Conservation (phyloP, 202 grass and related monocot genomes). For the Cymbopogon flexuosus region DNA sequence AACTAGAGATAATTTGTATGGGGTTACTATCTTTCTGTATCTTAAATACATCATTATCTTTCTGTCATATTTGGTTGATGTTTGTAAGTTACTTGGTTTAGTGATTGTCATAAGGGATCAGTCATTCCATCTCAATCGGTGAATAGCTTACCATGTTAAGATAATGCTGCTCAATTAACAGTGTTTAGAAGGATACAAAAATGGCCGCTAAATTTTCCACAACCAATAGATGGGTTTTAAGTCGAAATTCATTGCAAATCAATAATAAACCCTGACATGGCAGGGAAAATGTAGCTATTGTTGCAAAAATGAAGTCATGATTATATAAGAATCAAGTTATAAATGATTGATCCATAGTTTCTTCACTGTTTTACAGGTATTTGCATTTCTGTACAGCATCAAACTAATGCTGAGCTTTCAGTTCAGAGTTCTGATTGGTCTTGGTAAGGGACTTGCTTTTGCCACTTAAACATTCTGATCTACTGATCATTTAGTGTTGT, state of each 20-base stretch:
- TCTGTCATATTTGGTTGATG: not conserved
- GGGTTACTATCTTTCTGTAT: constrained; percentile 8
- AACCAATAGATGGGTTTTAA: not conserved
- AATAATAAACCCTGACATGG: not conserved
- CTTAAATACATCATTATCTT: not conserved
- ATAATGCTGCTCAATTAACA: constrained; percentile 8
- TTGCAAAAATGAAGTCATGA: not conserved
- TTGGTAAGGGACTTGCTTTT: constrained; percentile 54
- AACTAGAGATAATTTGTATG: not conserved
- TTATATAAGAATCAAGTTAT: not conserved
- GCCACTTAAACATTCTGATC: constrained; percentile 8
- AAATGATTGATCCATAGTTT: constrained; percentile 32
- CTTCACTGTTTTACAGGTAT: constrained; percentile 49
- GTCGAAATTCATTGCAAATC: not conserved
- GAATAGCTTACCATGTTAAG: not conserved
- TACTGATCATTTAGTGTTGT: constrained; percentile 7
- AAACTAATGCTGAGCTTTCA: constrained; percentile 68
- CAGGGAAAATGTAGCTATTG: not conserved
- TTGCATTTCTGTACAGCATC: constrained; percentile 53
- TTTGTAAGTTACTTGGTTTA: constrained; percentile 4
- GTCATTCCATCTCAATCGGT: not conserved
- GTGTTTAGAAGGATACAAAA: not conserved
- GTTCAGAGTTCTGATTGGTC: constrained; percentile 47
- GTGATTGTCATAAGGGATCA: not conserved
- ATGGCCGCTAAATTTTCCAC: not conserved